Percentiles rank a stretch among this genome's conserved stretches.
Conservation (phyloP, 108 stramenopile genomes). For the Nannochloropsis oceanica region DNA sequence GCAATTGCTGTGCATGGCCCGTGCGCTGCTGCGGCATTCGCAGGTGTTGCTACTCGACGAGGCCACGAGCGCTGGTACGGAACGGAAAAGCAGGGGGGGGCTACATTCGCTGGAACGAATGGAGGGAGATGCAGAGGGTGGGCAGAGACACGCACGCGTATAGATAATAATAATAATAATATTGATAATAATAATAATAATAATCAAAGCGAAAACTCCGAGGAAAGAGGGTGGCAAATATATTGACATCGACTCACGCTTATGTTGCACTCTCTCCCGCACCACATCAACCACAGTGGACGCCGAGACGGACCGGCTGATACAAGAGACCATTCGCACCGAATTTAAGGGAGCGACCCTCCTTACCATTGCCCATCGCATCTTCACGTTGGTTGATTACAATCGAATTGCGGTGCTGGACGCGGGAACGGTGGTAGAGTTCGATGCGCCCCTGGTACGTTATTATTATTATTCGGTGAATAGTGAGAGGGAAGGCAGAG, state of each 20-base stretch:
- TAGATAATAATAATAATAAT: too few species aligned
- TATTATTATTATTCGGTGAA: too few species aligned
- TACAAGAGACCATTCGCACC: constrained; percentile 46
- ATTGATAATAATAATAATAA: too few species aligned
- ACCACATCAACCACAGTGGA: neutral
- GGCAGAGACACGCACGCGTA: too few species aligned
- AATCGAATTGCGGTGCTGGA: constrained; percentile 60
- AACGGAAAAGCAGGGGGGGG: too few species aligned
- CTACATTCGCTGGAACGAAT: too few species aligned
- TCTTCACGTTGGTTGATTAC: constrained; percentile 72
- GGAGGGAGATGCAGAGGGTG: too few species aligned
- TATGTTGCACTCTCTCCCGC: neutral
- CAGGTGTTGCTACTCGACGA: constrained; percentile 42
- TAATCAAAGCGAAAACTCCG: neutral
- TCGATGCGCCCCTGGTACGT: neutral
- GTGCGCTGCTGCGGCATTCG: constrained; percentile 55
- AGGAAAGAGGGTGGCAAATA: neutral
- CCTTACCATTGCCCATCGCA: constrained; percentile 67
- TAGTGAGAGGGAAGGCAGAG: too few species aligned
- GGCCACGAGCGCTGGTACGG: constrained; percentile 6
- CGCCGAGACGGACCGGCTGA: constrained; percentile 48
- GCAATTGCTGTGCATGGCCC: constrained; percentile 82
- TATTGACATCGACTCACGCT: neutral
- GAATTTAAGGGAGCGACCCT: constrained; percentile 40
- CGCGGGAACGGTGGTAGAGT: constrained; percentile 33